Conservation (phyloP, 305 asterid species). For the Stenogyne calaminthoides region DNA sequence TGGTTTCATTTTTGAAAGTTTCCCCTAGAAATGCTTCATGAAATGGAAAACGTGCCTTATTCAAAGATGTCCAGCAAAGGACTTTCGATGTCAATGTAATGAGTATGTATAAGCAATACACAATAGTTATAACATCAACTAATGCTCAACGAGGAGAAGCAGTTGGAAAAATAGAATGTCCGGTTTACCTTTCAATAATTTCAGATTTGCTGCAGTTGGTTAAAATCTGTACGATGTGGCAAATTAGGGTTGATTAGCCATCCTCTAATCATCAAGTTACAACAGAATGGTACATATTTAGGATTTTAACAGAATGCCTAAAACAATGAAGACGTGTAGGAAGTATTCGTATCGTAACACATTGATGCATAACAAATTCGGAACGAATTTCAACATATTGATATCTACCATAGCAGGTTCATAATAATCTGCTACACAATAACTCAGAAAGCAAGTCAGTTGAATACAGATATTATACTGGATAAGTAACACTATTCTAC, state of each 20-base stretch:
- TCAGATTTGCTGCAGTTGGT: constrained; percentile 73
- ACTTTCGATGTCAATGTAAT: not conserved
- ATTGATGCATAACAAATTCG: not conserved
- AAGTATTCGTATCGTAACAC: not conserved
- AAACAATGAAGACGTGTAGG: constrained; percentile 3
- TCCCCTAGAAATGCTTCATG: not conserved
- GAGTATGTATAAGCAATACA: not conserved
- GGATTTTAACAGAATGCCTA: constrained; percentile 19
- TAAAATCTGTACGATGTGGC: constrained; percentile 53
- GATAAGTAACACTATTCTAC: not conserved
- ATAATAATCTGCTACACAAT: not conserved
- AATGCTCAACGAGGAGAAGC: constrained; percentile 28
- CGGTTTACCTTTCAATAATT: constrained; percentile 71
- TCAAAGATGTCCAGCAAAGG: constrained; percentile 3
- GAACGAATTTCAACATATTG: not conserved
- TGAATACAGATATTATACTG: not conserved
- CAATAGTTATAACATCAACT: constrained; percentile 11
- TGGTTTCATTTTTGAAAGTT: not conserved
- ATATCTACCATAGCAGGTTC: not conserved
- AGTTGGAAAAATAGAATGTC: not conserved
- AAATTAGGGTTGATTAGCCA: constrained; percentile 35
- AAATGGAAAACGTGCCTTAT: not conserved
- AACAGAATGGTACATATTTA: not conserved
- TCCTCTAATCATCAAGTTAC: constrained; percentile 15
- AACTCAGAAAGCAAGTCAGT: not conserved